Evolutionary conservation across 1,284 basidiomycete species (phyloP), one percentile per base, ranked within the genome.

Genomic region (Xanthoconium separans): DNA sequence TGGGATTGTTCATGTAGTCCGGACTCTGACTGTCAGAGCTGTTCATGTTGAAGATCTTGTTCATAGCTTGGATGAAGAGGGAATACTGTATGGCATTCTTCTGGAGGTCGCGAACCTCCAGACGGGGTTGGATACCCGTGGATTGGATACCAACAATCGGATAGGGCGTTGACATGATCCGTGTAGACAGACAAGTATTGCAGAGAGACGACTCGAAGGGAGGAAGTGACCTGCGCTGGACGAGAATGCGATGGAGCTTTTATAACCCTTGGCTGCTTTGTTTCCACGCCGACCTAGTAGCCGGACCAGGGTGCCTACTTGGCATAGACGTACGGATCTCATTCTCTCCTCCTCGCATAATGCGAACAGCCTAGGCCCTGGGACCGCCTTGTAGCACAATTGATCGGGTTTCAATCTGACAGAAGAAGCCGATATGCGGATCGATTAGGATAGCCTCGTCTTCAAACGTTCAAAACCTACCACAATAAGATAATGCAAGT

Each of bases 1-100:
- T 63, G 10, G 59, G 59, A 2, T 58, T 63, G 12, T 58, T 36
- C 3, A 51, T 16, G 24, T 42, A 56, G 18, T 48, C 39, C 16
- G 58, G 33, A 40, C 40, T 48, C 5, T 43, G 30, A 2, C 1
- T 6, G 6, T 60, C 41, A 3, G 33, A 15, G 37, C 37, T 61
- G 16, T 13, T 44, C 59, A 58, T 58, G 5, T 51, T 22, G 3
- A 20, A 31, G 36, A 60, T 11, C 1, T 52, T 55, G 4, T 16
- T 54, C 24, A 58, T 27, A 16, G 55, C 59, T 9, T 20, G 61
- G 24, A 58, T 48, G 42, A 61, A 61, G 39, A 61, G 59, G 9
- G 61, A 61, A 24, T 61, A 61, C n/a, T 58, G 50, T 24, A 55
- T 47, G 4, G 48, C 30, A 2, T 48, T 56, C 41, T 37, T 34